These are phyloP conservation scores for Metschnikowia gelsemii DNA, from an alignment of 805 yeast genomes.

Conservation along the genomic window DNA sequence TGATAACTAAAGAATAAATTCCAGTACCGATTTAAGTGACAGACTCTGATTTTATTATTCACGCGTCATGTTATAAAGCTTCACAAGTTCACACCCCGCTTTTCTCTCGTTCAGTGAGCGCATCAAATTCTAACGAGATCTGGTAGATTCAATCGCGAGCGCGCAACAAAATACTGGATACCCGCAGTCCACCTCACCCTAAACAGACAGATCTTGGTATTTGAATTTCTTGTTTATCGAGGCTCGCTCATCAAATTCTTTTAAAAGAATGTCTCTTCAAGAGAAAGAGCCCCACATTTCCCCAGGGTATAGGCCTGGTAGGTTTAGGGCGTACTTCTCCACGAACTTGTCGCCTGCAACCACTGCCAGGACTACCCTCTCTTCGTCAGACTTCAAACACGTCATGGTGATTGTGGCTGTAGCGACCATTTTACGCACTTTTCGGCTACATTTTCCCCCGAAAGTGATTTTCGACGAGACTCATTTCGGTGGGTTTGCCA, in stretches of 20 bases:
- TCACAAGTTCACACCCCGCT: too few species aligned
- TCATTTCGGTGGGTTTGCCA: constrained; percentile 40
- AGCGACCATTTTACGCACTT: constrained; percentile 30
- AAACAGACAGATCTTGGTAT: too few species aligned
- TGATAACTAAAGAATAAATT: too few species aligned
- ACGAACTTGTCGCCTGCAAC: constrained; percentile 22
- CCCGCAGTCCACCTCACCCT: too few species aligned
- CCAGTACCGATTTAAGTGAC: too few species aligned
- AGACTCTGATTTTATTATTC: too few species aligned
- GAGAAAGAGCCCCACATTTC: constrained; percentile 16
- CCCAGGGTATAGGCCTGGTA: constrained; percentile 33
- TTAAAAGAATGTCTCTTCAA: background rate
- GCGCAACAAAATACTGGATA: too few species aligned
- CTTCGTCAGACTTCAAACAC: constrained; percentile 17
- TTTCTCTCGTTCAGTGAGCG: too few species aligned
- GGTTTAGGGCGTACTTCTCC: constrained; percentile 29
- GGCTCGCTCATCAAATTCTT: background rate
- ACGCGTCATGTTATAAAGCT: too few species aligned
- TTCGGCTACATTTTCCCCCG: constrained; percentile 34
- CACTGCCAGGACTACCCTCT: constrained; percentile 15
- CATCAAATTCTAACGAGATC: too few species aligned
- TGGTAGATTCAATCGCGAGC: too few species aligned
- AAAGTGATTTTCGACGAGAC: constrained; percentile 51
- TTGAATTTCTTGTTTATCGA: too few species aligned
- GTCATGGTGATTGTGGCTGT: constrained; percentile 16